These are phyloP conservation scores for Termitomyces sp. DNA, from an alignment of 768 basidiomycete genomes.

Conservation along the genomic window DNA sequence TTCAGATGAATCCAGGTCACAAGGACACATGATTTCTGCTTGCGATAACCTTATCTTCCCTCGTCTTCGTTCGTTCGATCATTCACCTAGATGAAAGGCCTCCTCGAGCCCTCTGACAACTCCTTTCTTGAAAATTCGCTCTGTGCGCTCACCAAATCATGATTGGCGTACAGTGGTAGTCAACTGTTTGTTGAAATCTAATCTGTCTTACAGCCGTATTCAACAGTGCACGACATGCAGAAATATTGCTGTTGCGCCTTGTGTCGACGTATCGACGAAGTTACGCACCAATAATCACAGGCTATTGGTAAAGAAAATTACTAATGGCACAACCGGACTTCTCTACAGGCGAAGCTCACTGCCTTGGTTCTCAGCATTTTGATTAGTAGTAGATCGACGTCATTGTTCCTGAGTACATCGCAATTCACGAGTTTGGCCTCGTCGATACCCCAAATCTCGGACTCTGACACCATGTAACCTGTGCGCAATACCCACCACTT, in stretches of 20 bases:
- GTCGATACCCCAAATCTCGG: neutral
- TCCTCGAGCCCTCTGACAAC: neutral
- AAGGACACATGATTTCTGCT: neutral
- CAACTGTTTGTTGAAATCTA: neutral
- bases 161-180: neutral
- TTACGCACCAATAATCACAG: too few relatives aligned
- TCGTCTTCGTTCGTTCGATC: neutral
- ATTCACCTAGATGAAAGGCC: neutral
- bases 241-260: neutral
- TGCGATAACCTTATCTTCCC: neutral
- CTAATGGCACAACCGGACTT: slow-evolving; percentile 4
- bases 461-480: neutral
- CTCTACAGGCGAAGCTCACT: neutral
- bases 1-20: neutral
- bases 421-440: neutral
- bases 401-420: neutral
- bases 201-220: neutral
- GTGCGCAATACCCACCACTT: neutral
- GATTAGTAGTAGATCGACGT: neutral
- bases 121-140: neutral
- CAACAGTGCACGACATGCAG: neutral
- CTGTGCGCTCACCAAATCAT: neutral
- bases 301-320: neutral
- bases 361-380: neutral
- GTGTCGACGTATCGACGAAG: neutral